These are phyloP conservation scores for Neurospora sp. DNA, from an alignment of 495 filamentous ascomycete genomes.

Conservation along the genomic window DNA sequence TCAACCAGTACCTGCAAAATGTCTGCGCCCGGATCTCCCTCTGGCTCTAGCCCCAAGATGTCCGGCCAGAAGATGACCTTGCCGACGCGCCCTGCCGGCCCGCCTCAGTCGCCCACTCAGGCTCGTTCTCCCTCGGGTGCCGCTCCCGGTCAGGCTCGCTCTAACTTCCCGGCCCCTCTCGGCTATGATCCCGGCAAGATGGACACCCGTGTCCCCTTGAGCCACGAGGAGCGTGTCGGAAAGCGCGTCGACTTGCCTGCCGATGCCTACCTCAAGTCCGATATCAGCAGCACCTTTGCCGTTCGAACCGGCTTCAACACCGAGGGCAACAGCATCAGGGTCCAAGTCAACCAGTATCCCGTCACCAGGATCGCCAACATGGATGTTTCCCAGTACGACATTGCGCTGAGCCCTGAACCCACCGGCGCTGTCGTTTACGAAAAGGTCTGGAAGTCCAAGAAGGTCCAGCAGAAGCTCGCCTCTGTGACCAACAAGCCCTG, in stretches of 20 bases:
- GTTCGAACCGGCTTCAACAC: slow-evolving; percentile 44
- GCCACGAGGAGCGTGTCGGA: slow-evolving; percentile 14
- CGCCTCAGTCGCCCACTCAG: background rate
- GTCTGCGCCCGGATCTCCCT: background rate
- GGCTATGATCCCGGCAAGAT: slow-evolving; percentile 24
- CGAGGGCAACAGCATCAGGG: slow-evolving; percentile 43
- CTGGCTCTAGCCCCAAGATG: background rate
- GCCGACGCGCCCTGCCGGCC: background rate
- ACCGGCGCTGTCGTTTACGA: slow-evolving; percentile 48
- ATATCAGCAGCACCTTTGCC: slow-evolving; percentile 10
- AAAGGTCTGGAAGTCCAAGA: slow-evolving; percentile 60
- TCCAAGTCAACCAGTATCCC: slow-evolving; percentile 66
- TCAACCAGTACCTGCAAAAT: background rate
- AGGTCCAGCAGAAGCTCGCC: slow-evolving; percentile 43
- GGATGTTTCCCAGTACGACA: slow-evolving; percentile 71
- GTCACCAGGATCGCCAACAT: slow-evolving; percentile 40
- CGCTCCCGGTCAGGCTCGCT: background rate
- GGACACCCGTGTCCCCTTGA: background rate
- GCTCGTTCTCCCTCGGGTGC: background rate
- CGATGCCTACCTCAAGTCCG: slow-evolving; percentile 26
- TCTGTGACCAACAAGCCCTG: slow-evolving; percentile 24
- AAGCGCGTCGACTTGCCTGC: slow-evolving; percentile 35
- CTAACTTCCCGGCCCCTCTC: slow-evolving; percentile 2
- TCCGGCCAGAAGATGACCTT: background rate
- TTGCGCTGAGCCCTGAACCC: slow-evolving; percentile 54